Conservation (phyloP, 495 filamentous ascomycete species). For the Achaetomiella virescens region DNA sequence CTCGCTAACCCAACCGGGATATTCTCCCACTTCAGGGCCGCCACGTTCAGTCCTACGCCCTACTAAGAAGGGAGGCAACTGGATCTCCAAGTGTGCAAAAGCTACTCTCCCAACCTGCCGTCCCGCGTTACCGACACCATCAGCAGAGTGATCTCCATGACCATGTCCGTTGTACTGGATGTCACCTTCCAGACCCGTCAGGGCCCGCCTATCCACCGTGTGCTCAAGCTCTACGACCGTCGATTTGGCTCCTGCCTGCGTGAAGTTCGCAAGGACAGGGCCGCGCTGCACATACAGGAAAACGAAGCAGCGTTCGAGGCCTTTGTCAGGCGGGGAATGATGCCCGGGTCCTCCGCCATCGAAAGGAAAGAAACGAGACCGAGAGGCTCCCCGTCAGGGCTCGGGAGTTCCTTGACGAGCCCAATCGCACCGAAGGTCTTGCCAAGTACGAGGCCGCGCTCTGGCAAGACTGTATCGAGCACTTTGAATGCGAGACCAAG, state of each 20-base stretch:
- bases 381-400: background rate
- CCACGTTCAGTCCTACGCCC: background rate
- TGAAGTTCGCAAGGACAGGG: background rate
- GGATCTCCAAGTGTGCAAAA: conserved; percentile 6
- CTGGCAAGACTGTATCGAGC: conserved; percentile 1
- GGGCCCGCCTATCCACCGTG: background rate
- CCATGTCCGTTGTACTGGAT: conserved; percentile 11
- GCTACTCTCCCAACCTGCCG: conserved; percentile 3
- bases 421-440: conserved; percentile 3
- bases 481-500: conserved; percentile 12
- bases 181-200: conserved; percentile 4
- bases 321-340: conserved; percentile 9
- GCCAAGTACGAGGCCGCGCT: conserved; percentile 9
- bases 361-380: background rate
- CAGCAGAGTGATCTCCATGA: conserved; percentile 6
- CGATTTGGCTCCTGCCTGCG: conserved; percentile 8
- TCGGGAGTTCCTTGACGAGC: conserved; percentile 4
- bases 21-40: conserved; percentile 6
- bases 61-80: conserved; percentile 5
- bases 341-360: conserved; percentile 5
- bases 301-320: conserved; percentile 2
- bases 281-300: conserved; percentile 2
- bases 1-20: background rate
- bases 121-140: conserved; percentile 5
- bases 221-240: conserved; percentile 13